These are phyloP conservation scores for Chrysoporthe austroafricana DNA, from an alignment of 2,329 filamentous ascomycete species.

Conservation along the genomic window DNA sequence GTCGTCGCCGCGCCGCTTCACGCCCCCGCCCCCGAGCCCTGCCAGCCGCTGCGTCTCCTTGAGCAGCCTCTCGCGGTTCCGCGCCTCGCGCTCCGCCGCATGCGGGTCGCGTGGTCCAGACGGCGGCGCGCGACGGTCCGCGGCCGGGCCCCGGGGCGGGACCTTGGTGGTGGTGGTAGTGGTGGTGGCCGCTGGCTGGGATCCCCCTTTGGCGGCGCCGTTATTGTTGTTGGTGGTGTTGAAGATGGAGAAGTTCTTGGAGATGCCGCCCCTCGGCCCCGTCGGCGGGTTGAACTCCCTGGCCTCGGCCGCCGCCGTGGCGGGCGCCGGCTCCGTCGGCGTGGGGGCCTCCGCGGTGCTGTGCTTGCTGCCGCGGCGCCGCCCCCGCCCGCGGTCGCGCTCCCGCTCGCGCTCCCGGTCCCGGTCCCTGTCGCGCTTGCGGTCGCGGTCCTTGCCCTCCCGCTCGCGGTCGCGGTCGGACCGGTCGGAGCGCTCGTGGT, in stretches of 20 bases:
- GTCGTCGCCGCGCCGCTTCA: constrained; percentile 56
- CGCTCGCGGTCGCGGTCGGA: constrained; percentile 45
- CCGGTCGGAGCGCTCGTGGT: constrained; percentile 32
- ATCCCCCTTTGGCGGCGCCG: background rate
- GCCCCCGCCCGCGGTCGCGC: constrained; percentile 37
- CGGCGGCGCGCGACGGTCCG: constrained; percentile 38
- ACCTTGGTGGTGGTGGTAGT: constrained; percentile 17
- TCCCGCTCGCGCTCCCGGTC: constrained; percentile 26
- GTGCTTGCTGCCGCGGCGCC: constrained; percentile 42
- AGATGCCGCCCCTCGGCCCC: constrained; percentile 41
- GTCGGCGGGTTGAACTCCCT: constrained; percentile 49
- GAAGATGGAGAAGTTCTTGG: constrained; percentile 30
- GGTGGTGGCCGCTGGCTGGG: background rate
- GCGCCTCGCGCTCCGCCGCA: constrained; percentile 69
- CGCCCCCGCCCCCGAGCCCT: constrained; percentile 45
- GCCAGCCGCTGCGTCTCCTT: constrained; percentile 71
- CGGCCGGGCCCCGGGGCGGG: constrained; percentile 29
- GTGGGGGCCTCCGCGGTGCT: constrained; percentile 37
- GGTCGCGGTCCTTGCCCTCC: constrained; percentile 39
- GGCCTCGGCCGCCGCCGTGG: constrained; percentile 39
- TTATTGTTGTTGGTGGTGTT: constrained; percentile 20
- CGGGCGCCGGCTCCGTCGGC: constrained; percentile 37
- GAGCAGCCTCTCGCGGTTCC: constrained; percentile 67
- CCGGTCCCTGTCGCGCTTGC: constrained; percentile 40
- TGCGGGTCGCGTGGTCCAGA: constrained; percentile 55